Conservation (phyloP, 179 eudicot genomes). For the Nepenthes alata region DNA sequence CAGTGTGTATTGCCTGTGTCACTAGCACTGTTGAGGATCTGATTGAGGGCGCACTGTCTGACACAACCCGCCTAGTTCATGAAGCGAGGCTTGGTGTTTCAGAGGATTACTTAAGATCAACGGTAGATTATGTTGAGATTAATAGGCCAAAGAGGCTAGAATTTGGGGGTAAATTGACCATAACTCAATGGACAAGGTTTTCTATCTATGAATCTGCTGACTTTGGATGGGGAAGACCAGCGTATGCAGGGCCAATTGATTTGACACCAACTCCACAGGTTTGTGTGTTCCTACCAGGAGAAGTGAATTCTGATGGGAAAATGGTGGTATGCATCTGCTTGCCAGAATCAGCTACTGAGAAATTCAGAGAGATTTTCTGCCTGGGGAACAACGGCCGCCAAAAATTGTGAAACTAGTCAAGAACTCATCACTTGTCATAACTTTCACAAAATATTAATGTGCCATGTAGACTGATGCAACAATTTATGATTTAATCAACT, state of each 20-base stretch:
- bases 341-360: constrained; percentile 51
- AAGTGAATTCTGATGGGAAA: constrained; percentile 28
- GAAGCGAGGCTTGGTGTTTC: constrained; percentile 49
- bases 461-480: no score
- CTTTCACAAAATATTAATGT: no score
- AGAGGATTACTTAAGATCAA: constrained; percentile 69
- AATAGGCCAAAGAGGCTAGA: constrained; percentile 66
- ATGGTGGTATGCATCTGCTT: constrained; percentile 83
- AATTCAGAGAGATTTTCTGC: constrained; percentile 36
- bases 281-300: constrained; percentile 65
- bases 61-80: constrained; percentile 36
- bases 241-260: constrained; percentile 87
- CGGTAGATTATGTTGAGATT: constrained; percentile 55
- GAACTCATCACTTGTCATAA: no score
- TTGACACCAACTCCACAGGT: constrained; percentile 91
- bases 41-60: constrained; percentile 22
- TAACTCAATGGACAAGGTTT: constrained; percentile 94
- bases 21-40: constrained; percentile 42
- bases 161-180: constrained; percentile 75
- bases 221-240: constrained; percentile 83
- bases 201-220: constrained; percentile 79
- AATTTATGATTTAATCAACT: no score
- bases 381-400: constrained; percentile 8
- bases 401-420: not conserved
- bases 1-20: constrained; percentile 68